A percentile compares a stretch with the other conserved stretches of the same genome.
These are phyloP conservation scores for Paraleonurus japonicus DNA, from an alignment of 257 asterid species.

Conservation along the genomic window DNA sequence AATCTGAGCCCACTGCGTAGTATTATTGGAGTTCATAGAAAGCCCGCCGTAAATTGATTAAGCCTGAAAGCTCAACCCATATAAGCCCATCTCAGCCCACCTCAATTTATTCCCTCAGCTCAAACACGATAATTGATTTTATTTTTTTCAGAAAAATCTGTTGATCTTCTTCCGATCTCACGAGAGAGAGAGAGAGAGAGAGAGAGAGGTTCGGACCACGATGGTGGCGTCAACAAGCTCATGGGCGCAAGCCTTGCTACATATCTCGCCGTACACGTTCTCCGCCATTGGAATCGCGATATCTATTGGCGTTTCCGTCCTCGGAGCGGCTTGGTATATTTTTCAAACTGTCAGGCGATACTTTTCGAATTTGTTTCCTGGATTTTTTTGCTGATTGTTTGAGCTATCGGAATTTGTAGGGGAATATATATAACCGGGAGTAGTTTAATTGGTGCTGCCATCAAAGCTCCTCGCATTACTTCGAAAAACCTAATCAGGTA, in stretches of 20 bases:
- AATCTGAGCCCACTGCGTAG: not conserved
- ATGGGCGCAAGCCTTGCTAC: constrained; percentile 83
- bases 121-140: not conserved
- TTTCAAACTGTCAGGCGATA: not conserved
- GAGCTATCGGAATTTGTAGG: constrained; percentile 34
- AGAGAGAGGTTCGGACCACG: constrained; percentile 27
- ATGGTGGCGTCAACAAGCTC: constrained; percentile 80
- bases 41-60: not conserved
- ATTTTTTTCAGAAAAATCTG: constrained; percentile 1
- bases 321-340: constrained; percentile 96
- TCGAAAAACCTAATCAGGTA: constrained; percentile 84
- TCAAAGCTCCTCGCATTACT: constrained; percentile 80
- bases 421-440: constrained; percentile 82
- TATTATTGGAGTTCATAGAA: too few relatives aligned
- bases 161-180: constrained; percentile 29
- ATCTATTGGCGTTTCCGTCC: constrained; percentile 95
- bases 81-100: not conserved
- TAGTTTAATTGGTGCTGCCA: constrained; percentile 82
- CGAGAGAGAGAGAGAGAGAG: constrained; percentile 12
- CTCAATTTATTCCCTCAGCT: not conserved
- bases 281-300: constrained; percentile 90
- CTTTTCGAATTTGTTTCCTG: not conserved
- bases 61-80: not conserved
- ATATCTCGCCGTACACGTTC: constrained; percentile 94
- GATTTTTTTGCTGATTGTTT: constrained; percentile 6